Conservation (phyloP, 345 rosid species). For the Pugionium dolabratum region DNA sequence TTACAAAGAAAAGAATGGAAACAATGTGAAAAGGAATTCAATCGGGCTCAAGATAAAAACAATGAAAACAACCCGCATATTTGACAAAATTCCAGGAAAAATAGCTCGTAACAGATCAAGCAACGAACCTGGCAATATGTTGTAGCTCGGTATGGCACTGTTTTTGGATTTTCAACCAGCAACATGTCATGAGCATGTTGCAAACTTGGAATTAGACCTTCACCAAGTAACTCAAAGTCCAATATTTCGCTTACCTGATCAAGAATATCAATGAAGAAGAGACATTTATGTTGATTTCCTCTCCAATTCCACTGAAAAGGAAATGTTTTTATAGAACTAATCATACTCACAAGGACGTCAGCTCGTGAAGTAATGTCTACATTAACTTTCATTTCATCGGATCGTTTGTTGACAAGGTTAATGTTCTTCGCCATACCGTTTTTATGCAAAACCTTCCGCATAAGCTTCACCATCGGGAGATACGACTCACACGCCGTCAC, state of each 20-base stretch:
- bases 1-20: neutral
- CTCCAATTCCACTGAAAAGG: neutral
- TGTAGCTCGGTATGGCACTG: conserved; percentile 78
- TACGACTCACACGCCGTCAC: conserved; percentile 94
- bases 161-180: conserved; percentile 70
- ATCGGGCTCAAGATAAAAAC: neutral
- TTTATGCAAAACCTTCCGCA: conserved; percentile 72
- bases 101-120: neutral
- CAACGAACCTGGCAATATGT: conserved; percentile 79
- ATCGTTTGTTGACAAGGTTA: conserved; percentile 68
- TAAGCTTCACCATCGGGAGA: conserved; percentile 90
- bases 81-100: neutral
- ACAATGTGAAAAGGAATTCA: conserved; percentile 12
- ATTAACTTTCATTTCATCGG: conserved; percentile 71
- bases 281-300: neutral
- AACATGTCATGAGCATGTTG: conserved; percentile 88
- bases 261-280: conserved; percentile 5
- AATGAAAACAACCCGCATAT: neutral
- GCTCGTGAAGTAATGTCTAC: conserved; percentile 72
- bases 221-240: conserved; percentile 93
- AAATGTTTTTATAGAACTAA: neutral
- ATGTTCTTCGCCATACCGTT: conserved; percentile 65
- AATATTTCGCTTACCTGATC: conserved; percentile 88
- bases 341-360: conserved; percentile 70
- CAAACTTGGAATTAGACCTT: conserved; percentile 89